These are phyloP conservation scores for Xanthoconium purpureum DNA, from an alignment of 768 basidiomycete genomes.

Conservation along the genomic window DNA sequence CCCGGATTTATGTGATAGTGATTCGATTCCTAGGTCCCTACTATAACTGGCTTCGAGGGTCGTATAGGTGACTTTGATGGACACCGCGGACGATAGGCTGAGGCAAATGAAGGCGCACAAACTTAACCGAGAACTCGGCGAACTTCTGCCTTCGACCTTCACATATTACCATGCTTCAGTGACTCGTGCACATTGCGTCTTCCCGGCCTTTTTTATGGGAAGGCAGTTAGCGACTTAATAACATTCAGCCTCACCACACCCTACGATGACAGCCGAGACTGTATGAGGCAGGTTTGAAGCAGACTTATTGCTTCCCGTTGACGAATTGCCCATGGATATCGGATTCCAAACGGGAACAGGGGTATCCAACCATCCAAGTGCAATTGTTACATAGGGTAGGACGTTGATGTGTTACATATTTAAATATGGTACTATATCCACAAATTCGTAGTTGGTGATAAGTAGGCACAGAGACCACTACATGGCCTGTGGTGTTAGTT, in stretches of 20 bases:
- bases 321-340: too few species aligned
- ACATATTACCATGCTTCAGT: background rate
- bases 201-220: too few species aligned
- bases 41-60: too few species aligned
- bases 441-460: background rate
- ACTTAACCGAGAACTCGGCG: background rate
- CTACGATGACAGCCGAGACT: too few species aligned
- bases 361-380: background rate
- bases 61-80: background rate
- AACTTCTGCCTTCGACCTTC: background rate
- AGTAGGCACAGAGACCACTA: background rate
- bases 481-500: constrained; percentile 5
- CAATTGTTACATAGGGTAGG: too few species aligned
- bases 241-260: too few species aligned
- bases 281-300: too few species aligned
- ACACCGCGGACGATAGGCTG: background rate
- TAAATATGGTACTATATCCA: constrained; percentile 4
- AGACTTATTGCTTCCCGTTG: too few species aligned
- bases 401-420: background rate
- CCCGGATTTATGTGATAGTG: too few species aligned
- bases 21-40: too few species aligned
- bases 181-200: background rate
- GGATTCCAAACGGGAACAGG: too few species aligned
- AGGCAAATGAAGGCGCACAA: background rate
- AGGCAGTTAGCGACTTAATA: too few species aligned